These are phyloP conservation scores for Kurtzmaniella quercitrusa DNA, from an alignment of 1,139 yeast genomes.

Conservation along the genomic window DNA sequence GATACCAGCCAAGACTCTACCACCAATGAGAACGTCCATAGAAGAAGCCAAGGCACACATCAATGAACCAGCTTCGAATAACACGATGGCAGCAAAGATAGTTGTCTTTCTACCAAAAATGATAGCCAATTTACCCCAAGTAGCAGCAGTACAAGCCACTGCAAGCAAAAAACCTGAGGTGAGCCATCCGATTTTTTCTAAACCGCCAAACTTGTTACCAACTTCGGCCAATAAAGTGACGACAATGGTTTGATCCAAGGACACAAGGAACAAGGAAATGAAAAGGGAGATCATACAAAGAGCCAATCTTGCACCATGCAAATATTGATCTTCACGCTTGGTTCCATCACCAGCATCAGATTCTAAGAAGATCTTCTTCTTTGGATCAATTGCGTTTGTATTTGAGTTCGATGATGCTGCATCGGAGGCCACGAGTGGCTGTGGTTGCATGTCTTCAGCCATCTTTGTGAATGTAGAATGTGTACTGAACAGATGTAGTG, in stretches of 20 bases:
- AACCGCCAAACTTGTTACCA: conserved; percentile 31
- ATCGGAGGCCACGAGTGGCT: not conserved
- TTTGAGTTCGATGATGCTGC: conserved; percentile 1
- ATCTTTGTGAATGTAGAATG: not conserved
- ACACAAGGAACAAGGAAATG: conserved; percentile 31
- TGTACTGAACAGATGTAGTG: not conserved
- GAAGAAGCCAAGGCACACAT: conserved; percentile 32
- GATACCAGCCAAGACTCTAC: conserved; percentile 31
- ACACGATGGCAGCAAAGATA: conserved; percentile 16
- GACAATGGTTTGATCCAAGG: conserved; percentile 41
- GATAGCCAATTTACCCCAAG: conserved; percentile 30
- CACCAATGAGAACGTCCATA: conserved; percentile 37
- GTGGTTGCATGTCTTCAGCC: not conserved
- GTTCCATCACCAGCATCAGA: conserved; percentile 44
- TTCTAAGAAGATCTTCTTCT: conserved; percentile 19
- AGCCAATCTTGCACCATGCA: conserved; percentile 24
- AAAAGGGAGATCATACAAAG: conserved; percentile 25
- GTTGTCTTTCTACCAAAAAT: conserved; percentile 20
- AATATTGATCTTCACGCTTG: conserved; percentile 32
- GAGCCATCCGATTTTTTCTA: conserved; percentile 25
- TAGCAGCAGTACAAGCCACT: conserved; percentile 31
- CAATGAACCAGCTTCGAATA: conserved; percentile 27
- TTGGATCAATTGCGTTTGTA: conserved; percentile 1
- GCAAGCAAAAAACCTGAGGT: conserved; percentile 25
- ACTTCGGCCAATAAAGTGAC: conserved; percentile 33